These are phyloP conservation scores for Ophiostoma populinum DNA, from an alignment of 2,329 filamentous ascomycete genomes.

Conservation along the genomic window DNA sequence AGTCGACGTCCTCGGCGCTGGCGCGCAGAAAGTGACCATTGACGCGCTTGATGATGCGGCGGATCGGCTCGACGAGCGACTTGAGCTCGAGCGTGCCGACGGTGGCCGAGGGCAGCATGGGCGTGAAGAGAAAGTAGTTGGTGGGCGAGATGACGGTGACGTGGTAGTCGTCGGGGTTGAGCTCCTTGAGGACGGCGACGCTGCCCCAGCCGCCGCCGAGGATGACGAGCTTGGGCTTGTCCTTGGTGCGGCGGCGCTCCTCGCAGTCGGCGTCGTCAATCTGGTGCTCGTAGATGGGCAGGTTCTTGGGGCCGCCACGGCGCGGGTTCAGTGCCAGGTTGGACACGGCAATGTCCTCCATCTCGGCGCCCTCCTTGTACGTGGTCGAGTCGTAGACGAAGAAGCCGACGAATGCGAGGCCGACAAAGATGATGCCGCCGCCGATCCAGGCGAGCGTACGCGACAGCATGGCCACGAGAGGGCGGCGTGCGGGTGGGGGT, in stretches of 20 bases:
- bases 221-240: conserved; percentile 86
- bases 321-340: conserved; percentile 65
- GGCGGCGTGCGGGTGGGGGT: conserved; percentile 8
- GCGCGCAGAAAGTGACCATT: conserved; percentile 83
- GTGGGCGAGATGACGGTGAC: conserved; percentile 87
- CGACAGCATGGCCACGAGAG: conserved; percentile 39
- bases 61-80: conserved; percentile 82
- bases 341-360: conserved; percentile 66
- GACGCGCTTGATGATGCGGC: conserved; percentile 61
- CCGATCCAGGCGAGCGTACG: conserved; percentile 57
- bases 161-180: conserved; percentile 85
- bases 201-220: conserved; percentile 91
- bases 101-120: conserved; percentile 92
- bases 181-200: conserved; percentile 74
- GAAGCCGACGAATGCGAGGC: conserved; percentile 58
- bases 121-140: conserved; percentile 96
- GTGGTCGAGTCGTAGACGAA: conserved; percentile 90
- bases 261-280: conserved; percentile 86
- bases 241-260: conserved; percentile 51
- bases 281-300: conserved; percentile 75
- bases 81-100: conserved; percentile 86
- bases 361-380: conserved; percentile 54
- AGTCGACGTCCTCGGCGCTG: conserved; percentile 74
- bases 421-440: conserved; percentile 54
- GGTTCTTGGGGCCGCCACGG: conserved; percentile 79